These are phyloP conservation scores for Raphanus hybrid DNA, from an alignment of 441 rosid species.

Conservation along the genomic window DNA sequence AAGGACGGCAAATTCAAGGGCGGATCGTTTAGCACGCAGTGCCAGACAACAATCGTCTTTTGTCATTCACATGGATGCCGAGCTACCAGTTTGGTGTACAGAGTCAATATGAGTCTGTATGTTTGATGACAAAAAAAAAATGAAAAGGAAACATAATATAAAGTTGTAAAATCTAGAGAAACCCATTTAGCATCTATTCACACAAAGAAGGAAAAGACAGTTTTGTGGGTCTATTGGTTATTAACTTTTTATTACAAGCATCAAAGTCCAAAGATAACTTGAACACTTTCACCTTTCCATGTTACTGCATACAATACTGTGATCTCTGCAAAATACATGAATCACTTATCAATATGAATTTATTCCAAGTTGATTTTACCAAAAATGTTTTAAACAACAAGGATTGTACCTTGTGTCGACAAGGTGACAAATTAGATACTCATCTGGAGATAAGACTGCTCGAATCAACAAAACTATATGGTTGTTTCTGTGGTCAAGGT, in stretches of 20 bases:
- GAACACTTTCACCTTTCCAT: not conserved
- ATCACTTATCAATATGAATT: not conserved
- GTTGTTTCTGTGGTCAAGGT: slow-evolving; percentile 19
- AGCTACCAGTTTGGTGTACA: too few species aligned
- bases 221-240: not conserved
- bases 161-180: not conserved
- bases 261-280: not conserved
- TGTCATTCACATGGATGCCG: too few species aligned
- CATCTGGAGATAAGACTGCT: not conserved
- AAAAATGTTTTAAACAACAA: not conserved
- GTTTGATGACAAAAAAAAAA: too few species aligned
- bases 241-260: not conserved
- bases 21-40: too few species aligned
- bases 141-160: not conserved
- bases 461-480: not conserved
- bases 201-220: not conserved
- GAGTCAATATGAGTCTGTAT: too few species aligned
- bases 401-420: not conserved
- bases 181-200: not conserved
- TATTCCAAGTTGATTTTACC: not conserved
- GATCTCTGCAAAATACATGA: not conserved
- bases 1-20: too few species aligned
- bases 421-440: not conserved
- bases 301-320: not conserved
- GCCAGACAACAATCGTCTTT: too few species aligned